These are phyloP conservation scores for Picea sitchensis DNA, from an alignment of 75 land plant genomes.

Conservation along the genomic window DNA sequence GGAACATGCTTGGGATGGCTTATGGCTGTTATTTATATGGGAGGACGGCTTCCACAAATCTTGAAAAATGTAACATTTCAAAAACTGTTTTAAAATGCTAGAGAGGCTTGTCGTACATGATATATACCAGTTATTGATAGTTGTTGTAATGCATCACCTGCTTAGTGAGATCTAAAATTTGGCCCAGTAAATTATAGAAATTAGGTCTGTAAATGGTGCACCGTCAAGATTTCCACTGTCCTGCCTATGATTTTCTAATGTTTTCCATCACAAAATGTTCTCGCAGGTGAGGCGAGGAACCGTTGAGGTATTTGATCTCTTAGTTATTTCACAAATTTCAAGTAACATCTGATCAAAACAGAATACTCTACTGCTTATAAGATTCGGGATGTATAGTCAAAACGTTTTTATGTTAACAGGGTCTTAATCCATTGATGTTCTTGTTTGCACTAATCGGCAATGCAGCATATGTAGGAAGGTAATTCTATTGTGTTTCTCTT, in stretches of 20 bases:
- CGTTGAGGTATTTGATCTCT: conserved; percentile 44
- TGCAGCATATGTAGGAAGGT: conserved; percentile 86
- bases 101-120: background rate
- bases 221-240: too few species aligned
- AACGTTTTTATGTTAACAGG: conserved; percentile 30
- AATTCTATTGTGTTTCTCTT: background rate
- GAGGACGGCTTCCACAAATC: conserved; percentile 81
- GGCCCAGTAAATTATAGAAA: too few species aligned
- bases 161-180: too few species aligned
- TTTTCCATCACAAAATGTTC: background rate
- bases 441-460: conserved; percentile 70
- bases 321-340: background rate
- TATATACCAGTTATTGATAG: background rate
- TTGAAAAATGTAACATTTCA: conserved; percentile 47
- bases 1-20: conserved; percentile 60
- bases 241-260: too few species aligned
- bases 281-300: conserved; percentile 61
- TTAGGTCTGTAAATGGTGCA: too few species aligned
- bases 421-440: conserved; percentile 80
- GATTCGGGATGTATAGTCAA: background rate
- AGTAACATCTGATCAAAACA: too few species aligned
- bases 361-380: too few species aligned
- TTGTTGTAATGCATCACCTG: background rate
- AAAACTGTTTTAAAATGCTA: background rate
- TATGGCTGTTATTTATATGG: conserved; percentile 86